Conservation (phyloP, 2,329 filamentous ascomycete genomes). For the Ophiostoma triangulosporum region DNA sequence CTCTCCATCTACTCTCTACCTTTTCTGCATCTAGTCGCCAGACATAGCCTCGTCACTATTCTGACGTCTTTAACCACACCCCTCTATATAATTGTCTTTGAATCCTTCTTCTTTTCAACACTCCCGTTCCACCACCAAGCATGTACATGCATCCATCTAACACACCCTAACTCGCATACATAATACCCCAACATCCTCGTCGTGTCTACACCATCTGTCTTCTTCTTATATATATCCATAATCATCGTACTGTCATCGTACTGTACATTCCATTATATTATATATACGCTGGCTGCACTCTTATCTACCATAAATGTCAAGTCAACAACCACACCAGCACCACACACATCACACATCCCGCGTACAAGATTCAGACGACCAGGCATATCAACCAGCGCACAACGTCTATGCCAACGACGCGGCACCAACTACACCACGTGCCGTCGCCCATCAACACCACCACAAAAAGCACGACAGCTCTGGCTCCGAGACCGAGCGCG, state of each 20-base stretch:
- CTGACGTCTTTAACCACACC: no score
- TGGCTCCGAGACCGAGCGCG: slow-evolving; percentile 19
- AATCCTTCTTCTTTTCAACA: no score
- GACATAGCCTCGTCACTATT: no score
- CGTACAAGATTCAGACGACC: background rate
- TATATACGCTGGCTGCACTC: background rate
- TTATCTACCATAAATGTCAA: slow-evolving; percentile 6
- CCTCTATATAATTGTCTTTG: no score
- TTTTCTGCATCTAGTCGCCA: no score
- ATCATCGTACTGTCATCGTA: no score
- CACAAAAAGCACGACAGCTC: slow-evolving; percentile 10
- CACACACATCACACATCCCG: background rate
- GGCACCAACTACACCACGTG: background rate
- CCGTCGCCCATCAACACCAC: background rate
- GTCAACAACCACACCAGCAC: slow-evolving; percentile 1
- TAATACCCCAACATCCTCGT: slow-evolving; percentile 3
- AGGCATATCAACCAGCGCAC: background rate
- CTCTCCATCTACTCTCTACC: no score
- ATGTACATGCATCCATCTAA: slow-evolving; percentile 8
- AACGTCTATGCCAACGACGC: background rate
- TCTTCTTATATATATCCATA: no score
- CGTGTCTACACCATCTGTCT: background rate
- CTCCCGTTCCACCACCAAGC: slow-evolving; percentile 5
- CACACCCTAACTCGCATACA: slow-evolving; percentile 5
- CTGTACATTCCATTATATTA: no score